Base-by-base conservation (phyloP, 495 filamentous ascomycete species). In the Sphaerosporella brunnea region DNA sequence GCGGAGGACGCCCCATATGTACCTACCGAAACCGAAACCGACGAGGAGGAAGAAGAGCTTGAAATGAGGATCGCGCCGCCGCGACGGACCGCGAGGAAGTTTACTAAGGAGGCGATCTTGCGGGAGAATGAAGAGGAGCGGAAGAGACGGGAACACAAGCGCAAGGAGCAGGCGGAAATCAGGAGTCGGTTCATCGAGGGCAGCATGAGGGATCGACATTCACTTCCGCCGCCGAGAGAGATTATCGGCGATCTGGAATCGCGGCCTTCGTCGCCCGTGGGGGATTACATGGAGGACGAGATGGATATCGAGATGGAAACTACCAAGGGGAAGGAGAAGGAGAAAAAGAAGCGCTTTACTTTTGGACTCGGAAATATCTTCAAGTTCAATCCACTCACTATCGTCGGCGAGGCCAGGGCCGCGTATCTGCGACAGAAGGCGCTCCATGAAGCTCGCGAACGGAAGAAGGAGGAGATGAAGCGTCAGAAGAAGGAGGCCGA, bases 151-250 rank as follows among this genome's bases (percentile, higher is more conserved):
- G 36, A 39, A 16, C 7, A 21, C 13, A 8, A 21, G 19, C 7
- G 26, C n/a, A 25, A n/a, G 30, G 25, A 20, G 25, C 8, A 43
- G 24, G 39, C 4, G 39, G 20, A 46, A 19, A 11, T 46, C 10
- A 34, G 23, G 13, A 58, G 55, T 21, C 50, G 56, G 21, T 59
- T 59, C 28, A 58, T 59, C 25, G 56, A 59, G 49, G 56, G 56
- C 18, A 59, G 51, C 19, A 59, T 59, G 56, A 50, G 56, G 7
- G 56, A 59, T 42, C 56, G 56, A 36, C 41, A 51, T 18, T 52
- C 47, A 35, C 55, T 34, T 13, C 48, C 53, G 23, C 56, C 56
- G 11, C 56, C 56, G 20, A 47, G 38, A 36, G 56, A 59, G 21
- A 58, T 58, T 30, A 43, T 58, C 23, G 56, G 56, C 2, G 49